Percentiles rank a stretch among this genome's conserved stretches.
These are phyloP conservation scores for Bretschneidera sinensis DNA, from an alignment of 345 rosid genomes.

Conservation along the genomic window DNA sequence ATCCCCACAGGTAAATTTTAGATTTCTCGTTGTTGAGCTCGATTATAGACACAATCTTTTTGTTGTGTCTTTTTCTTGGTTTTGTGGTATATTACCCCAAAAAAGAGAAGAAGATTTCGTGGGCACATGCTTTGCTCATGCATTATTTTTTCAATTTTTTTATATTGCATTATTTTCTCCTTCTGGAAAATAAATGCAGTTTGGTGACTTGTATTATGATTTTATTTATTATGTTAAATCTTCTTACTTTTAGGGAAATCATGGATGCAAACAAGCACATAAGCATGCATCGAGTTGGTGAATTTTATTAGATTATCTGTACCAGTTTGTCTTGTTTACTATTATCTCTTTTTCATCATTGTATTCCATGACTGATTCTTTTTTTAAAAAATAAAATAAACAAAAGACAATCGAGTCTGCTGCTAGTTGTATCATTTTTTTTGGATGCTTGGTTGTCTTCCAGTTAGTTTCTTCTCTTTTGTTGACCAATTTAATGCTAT, in stretches of 20 bases:
- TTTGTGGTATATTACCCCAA: neutral
- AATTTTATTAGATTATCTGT: too few species aligned
- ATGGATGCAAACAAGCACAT: too few species aligned
- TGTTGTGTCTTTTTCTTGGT: neutral
- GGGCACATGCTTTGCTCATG: too few species aligned
- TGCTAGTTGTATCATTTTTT: neutral
- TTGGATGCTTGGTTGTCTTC: neutral
- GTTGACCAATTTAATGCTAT: neutral
- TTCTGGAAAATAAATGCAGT: too few species aligned
- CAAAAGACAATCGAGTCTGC: neutral
- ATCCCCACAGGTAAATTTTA: slow-evolving; percentile 80
- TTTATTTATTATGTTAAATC: too few species aligned
- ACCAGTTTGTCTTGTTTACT: neutral
- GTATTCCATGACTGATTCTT: neutral
- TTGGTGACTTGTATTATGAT: too few species aligned
- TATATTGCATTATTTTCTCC: too few species aligned
- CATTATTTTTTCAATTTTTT: too few species aligned
- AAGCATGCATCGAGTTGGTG: too few species aligned
- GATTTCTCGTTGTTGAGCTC: slow-evolving; percentile 8
- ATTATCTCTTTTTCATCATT: neutral
- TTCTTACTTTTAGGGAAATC: too few species aligned
- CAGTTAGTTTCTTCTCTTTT: neutral
- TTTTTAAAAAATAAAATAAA: too few species aligned
- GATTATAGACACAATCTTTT: slow-evolving; percentile 13
- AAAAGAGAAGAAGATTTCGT: too few species aligned